Base-by-base conservation (phyloP, 2,329 filamentous ascomycete genomes). In the Penicillium paneum region DNA sequence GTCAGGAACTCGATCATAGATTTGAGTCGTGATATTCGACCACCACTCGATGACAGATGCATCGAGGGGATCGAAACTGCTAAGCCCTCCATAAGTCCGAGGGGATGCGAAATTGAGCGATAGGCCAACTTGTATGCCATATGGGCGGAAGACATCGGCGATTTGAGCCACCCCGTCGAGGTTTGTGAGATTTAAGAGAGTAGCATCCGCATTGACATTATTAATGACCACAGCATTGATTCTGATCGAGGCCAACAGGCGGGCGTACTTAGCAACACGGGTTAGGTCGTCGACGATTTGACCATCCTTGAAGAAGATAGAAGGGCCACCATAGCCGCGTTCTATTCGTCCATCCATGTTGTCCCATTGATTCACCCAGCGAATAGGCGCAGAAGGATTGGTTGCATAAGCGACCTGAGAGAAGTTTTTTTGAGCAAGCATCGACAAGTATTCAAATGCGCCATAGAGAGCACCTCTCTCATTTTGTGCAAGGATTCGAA, bases 351-450 rank as follows among this genome's bases (percentile, higher is more conserved):
- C 73, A 54, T 86, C 81, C 67, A 89, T 74, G 60, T 90, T 89
- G 66, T 90, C 85, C 87, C 87, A 90, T 60, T 90, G 81, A 64
- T 90, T 89, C 0, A 83, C 80, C 87, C 86, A 89, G 59, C 87
- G 79, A 39, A 90, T 81, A 0, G 81, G 81, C 0, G 81, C 83
- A 53, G 79, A 77, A 0, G 85, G 85, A 58, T 81, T 87, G 8
- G 78, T 79, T 2, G 78, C 71, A 43, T 78, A 78, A 5, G 78
- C 67, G 0, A 78, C 75, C 1, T 75, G 61, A 0, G 77, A 76
- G 55, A 83, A 74, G 42, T 85, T 80, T 24, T 79, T 81, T 66
- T 85, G 84, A 0, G 80, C 83, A n/a, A 90, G 74, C 67, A 81
- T 78, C 1, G 83, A 85, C 10, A 90, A 77, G 59, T 88, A 89